Base-by-base conservation (phyloP, 2,329 filamentous ascomycete species). In the Scedosporium minutisporum region DNA sequence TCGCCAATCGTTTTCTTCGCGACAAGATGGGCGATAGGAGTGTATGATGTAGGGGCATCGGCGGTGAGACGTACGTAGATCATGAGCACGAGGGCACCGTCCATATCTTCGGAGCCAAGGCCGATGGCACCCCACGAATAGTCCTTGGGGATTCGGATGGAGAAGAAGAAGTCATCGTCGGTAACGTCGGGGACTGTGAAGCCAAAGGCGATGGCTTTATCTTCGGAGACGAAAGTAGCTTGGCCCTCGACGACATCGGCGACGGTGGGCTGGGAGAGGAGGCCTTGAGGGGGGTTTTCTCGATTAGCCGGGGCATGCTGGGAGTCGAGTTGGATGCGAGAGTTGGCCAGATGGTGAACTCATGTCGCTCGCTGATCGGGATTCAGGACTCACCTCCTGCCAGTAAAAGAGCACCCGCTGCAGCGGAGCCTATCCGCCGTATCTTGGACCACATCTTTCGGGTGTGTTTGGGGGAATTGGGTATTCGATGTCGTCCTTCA, bases 91-190 rank as follows among this genome's bases (percentile, higher is more conserved):
- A 86, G 74, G 6, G 82, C 74, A 59, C 80, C 76, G 3, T 74
- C 71, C 78, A 84, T 84, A 67, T 78, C 76, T 57, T 76, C 66
- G 63, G 74, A 77, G 57, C 83, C 84, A 44, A 85, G 76, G 42
- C 84, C 84, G 51, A 86, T 70, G 63, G 79, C 81, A 51, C 77
- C 77, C 82, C 82, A 87, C 42, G 79, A 77, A 44, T 76, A 72
- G 9, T 70, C 69, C 44, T 70, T 72, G 33, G 78, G 75, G 46
- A 80, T 78, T 63, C 79, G 77, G 16, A 86, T 67, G n/a, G 78
- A 78, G 70, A 86, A 82, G 72, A 78, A 85, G 46, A 85, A 68
- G 66, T 84, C 76, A 55, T 76, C 74, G 63, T 75, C 76, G 27
- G 72, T 66, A 63, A 78, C 72, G n/a, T 77, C 69, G 48, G 82